phyloP scores from a whole-genome alignment of 208 protist species.

The Leishmania martiniquensis region DNA sequence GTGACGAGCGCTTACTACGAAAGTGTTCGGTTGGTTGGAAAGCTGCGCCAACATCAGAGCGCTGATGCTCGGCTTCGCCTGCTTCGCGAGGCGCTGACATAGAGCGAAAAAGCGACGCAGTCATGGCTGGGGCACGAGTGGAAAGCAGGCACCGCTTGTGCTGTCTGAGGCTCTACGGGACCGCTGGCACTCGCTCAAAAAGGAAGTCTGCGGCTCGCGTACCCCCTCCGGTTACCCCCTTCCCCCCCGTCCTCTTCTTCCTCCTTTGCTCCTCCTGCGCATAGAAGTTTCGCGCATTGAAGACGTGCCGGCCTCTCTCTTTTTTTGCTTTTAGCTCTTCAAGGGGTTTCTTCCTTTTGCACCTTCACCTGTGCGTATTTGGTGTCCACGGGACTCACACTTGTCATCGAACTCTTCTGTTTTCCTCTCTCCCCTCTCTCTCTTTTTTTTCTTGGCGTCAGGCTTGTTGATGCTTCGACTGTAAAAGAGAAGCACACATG shows the following conservation, averaged over 20 bases:
- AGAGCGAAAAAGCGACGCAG: not conserved
- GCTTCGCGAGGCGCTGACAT: conserved; percentile 1
- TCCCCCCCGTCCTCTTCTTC: too few species aligned
- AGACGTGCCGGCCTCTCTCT: not conserved
- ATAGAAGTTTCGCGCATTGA: not conserved
- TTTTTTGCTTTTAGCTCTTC: not conserved
- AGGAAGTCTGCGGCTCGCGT: not conserved
- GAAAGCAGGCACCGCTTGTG: not conserved
- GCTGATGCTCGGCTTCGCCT: conserved; percentile 15
- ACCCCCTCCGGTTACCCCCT: too few species aligned
- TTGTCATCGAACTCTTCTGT: not conserved
- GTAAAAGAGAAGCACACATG: not conserved
- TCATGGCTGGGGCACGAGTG: not conserved
- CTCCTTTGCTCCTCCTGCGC: not conserved
- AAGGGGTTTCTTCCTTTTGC: not conserved
- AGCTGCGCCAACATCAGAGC: conserved; percentile 34
- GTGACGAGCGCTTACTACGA: conserved; percentile 73
- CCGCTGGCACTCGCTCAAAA: not conserved
- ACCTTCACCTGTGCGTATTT: not conserved
- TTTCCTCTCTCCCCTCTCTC: not conserved
- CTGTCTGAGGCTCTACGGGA: not conserved
- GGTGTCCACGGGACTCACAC: not conserved
- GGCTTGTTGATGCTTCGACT: not conserved
- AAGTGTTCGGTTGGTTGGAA: conserved; percentile 66
- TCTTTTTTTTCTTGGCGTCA: not conserved